A percentile compares a stretch with the other conserved stretches of the same genome.
Evolutionary conservation across 805 yeast species (phyloP).

Genomic region (Pichia gijzeniarum): DNA sequence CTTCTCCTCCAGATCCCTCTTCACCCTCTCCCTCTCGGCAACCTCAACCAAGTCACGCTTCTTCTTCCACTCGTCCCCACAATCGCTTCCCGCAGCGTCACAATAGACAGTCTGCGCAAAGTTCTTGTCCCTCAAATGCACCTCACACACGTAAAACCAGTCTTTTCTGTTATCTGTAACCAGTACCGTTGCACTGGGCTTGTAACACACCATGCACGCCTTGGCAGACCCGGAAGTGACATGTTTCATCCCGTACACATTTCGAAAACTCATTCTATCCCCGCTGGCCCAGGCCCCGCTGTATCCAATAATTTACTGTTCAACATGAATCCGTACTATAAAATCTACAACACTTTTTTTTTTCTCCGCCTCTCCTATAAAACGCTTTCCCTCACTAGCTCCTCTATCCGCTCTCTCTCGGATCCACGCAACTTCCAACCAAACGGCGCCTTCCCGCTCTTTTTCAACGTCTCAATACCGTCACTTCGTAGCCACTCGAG

Average conservation of each 20-base stretch:
- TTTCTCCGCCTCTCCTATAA: not conserved
- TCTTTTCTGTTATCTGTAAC: slow-evolving; percentile 39
- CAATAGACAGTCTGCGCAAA: slow-evolving; percentile 36
- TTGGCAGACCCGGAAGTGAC: slow-evolving; percentile 38
- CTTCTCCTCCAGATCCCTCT: too few species aligned
- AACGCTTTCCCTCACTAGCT: not conserved
- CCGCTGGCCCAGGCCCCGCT: not conserved
- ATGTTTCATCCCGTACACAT: slow-evolving; percentile 25
- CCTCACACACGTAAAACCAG: slow-evolving; percentile 46
- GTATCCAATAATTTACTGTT: not conserved
- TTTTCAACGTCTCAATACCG: slow-evolving; percentile 12
- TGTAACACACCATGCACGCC: slow-evolving; percentile 47
- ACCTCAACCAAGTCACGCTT: slow-evolving; percentile 2
- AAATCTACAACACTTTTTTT: not conserved
- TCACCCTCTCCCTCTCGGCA: slow-evolving; percentile 2
- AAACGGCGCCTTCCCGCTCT: not conserved
- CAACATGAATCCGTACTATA: not conserved
- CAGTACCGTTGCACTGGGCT: slow-evolving; percentile 41
- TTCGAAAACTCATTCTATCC: not conserved
- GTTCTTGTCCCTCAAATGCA: slow-evolving; percentile 40
- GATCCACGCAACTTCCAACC: slow-evolving; percentile 13
- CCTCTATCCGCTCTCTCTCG: slow-evolving; percentile 5
- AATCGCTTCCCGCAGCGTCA: slow-evolving; percentile 10
- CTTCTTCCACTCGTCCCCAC: slow-evolving; percentile 9
- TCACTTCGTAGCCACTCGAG: slow-evolving; percentile 21